phyloP scores from a whole-genome alignment of 768 basidiomycete genomes.

The Russula foetens region DNA sequence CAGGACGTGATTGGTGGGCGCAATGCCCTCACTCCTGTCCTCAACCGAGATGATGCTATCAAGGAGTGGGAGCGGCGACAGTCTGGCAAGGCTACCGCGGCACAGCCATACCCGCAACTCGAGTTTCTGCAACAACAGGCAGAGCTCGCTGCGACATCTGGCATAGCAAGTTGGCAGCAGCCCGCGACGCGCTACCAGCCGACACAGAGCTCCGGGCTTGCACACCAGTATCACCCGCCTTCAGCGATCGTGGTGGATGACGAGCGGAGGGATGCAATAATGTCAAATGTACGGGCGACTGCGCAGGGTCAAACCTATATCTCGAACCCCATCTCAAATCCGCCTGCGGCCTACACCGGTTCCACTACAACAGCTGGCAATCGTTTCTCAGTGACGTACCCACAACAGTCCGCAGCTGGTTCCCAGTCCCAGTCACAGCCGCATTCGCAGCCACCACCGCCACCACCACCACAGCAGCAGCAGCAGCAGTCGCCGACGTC shows the following conservation, averaged over 20 bases:
- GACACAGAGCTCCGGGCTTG: constrained; percentile 55
- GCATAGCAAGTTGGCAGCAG: constrained; percentile 47
- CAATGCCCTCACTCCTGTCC: constrained; percentile 84
- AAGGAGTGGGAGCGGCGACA: constrained; percentile 94
- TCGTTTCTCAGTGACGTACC: constrained; percentile 53
- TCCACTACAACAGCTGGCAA: constrained; percentile 44
- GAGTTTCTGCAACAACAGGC: constrained; percentile 93
- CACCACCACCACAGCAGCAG: constrained; percentile 27
- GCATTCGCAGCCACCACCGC: constrained; percentile 22
- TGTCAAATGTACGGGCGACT: constrained; percentile 68
- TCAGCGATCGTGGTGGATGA: constrained; percentile 61
- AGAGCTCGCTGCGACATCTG: constrained; percentile 62
- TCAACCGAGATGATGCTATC: constrained; percentile 92
- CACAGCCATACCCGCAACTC: constrained; percentile 80
- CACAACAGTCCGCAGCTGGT: constrained; percentile 16
- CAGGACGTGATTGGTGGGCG: constrained; percentile 69
- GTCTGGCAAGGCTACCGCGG: constrained; percentile 58
- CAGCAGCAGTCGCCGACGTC: constrained; percentile 32
- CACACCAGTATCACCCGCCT: constrained; percentile 56
- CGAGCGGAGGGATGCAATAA: constrained; percentile 67
- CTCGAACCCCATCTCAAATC: constrained; percentile 56
- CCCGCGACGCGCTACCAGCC: constrained; percentile 39
- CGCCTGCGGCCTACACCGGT: constrained; percentile 63
- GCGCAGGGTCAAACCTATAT: constrained; percentile 32
- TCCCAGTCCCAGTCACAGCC: constrained; percentile 24